Evolutionary conservation across 352 stramenopile genomes (phyloP), one percentile per base, ranked within the genome.

Genomic region (Vaucheria bursata): DNA sequence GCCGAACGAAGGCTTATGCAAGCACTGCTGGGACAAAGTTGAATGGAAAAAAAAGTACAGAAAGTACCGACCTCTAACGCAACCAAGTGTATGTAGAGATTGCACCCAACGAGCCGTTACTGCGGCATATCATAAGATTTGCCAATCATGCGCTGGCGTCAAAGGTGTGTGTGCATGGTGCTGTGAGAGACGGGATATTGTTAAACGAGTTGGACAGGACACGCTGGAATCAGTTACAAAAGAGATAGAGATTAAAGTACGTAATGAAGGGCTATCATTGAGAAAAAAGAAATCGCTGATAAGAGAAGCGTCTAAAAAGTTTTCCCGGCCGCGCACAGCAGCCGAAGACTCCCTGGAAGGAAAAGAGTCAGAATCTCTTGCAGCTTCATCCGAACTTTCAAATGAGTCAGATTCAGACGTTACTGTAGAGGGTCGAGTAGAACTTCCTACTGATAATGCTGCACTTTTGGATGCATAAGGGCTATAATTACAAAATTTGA

Each of bases 41-140:
- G 94, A 98, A 85, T 98, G 95, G 95, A 88, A 93, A 76, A 98
- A 98, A 88, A 96, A 97, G 83, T 98, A 98, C 87, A 90, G 95
- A 85, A 98, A 98, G 85, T 98, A 98, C 88, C 97, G 97, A 80
- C 94, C 95, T 64, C 84, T 96, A 52, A 97, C 93, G 50, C 90
- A 97, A 87, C 93, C 93, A 12, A 89, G 85, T 25, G 96, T 90
- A 45, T 98, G 95, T 84, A 97, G 93, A 81, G 87, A 90, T 71
- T 98, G 94, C 84, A 85, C 90, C 49, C 88, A 94, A 71, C 94
- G 95, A 84, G 93, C 89, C 50, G 88, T 98, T 71, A 91, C 87
- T 32, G 88, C 92, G 0, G 94, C 94, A 3, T 98, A 98, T 86
- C 94, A 98, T 79, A 91, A 90, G 0, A 88, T 95, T 25, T 98